Evolutionary conservation across 2,329 filamentous ascomycete genomes (phyloP).

Genomic region (Aspergillus phoenicis): DNA sequence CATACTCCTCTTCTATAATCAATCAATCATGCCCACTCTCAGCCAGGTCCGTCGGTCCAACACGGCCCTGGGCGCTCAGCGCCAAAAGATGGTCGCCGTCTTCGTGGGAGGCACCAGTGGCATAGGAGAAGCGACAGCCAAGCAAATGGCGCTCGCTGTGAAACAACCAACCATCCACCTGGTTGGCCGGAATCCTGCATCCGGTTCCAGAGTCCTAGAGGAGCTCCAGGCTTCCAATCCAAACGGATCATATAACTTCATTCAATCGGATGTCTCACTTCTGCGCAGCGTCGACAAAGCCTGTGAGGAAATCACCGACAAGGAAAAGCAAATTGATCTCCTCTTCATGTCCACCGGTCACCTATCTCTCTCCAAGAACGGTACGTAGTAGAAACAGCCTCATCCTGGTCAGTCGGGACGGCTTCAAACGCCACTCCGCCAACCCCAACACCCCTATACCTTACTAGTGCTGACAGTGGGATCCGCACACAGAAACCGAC

Average conservation of each 20-base stretch:
- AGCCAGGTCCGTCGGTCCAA: constrained; percentile 19
- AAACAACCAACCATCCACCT: constrained; percentile 50
- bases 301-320: constrained; percentile 53
- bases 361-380: constrained; percentile 35
- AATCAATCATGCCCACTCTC: constrained; percentile 12
- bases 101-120: constrained; percentile 57
- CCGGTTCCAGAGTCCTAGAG: constrained; percentile 41
- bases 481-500: constrained; percentile 51
- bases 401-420: too few relatives aligned
- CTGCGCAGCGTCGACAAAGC: constrained; percentile 53
- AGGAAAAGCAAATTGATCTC: constrained; percentile 57
- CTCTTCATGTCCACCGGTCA: constrained; percentile 56
- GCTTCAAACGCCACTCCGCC: too few relatives aligned
- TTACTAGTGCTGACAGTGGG: not conserved
- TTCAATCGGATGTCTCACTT: constrained; percentile 39
- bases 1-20: not conserved
- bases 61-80: constrained; percentile 28
- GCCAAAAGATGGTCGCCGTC: constrained; percentile 49
- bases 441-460: not conserved
- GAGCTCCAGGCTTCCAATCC: constrained; percentile 51
- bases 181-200: constrained; percentile 48
- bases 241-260: constrained; percentile 17
- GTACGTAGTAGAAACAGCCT: not conserved
- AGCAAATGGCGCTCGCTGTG: constrained; percentile 48
- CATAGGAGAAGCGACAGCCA: constrained; percentile 53